Evolutionary conservation across 2,329 filamentous ascomycete species (phyloP).

Genomic region (Dendrostoma leiphaemia): DNA sequence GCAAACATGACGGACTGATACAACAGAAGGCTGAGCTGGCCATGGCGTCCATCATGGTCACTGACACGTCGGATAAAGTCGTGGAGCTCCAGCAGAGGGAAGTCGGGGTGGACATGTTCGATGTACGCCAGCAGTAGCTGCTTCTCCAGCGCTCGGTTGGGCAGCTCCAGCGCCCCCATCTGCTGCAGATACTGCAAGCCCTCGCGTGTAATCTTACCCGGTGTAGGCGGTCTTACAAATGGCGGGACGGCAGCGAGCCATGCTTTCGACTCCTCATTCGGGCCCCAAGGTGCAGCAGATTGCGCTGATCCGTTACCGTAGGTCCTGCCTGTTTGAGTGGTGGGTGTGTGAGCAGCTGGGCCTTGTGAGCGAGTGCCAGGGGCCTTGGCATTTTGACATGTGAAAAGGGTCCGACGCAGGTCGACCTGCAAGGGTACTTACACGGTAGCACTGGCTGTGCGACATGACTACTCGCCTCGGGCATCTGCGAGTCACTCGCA

Average conservation of each 20-base stretch:
- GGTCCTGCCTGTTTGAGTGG: conserved; percentile 20
- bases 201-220: conserved; percentile 71
- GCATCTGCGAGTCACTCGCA: conserved; percentile 32
- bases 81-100: conserved; percentile 77
- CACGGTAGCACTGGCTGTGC: conserved; percentile 2
- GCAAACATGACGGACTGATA: conserved; percentile 97
- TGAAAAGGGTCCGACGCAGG: conserved; percentile 5
- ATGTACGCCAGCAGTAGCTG: conserved; percentile 80
- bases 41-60: conserved; percentile 64
- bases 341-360: neutral
- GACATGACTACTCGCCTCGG: conserved; percentile 18
- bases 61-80: conserved; percentile 61
- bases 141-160: conserved; percentile 67
- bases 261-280: conserved; percentile 43
- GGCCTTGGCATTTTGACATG: conserved; percentile 40
- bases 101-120: conserved; percentile 90
- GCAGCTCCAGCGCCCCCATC: conserved; percentile 82
- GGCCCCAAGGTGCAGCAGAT: neutral
- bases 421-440: neutral
- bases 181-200: conserved; percentile 80
- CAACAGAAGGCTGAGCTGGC: conserved; percentile 77
- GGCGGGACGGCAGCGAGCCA: conserved; percentile 49
- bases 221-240: conserved; percentile 74
- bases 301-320: conserved; percentile 12
- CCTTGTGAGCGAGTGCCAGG: conserved; percentile 49